Conservation (phyloP, 1,284 basidiomycete genomes). For the Cutaneotrichosporon sp. region DNA sequence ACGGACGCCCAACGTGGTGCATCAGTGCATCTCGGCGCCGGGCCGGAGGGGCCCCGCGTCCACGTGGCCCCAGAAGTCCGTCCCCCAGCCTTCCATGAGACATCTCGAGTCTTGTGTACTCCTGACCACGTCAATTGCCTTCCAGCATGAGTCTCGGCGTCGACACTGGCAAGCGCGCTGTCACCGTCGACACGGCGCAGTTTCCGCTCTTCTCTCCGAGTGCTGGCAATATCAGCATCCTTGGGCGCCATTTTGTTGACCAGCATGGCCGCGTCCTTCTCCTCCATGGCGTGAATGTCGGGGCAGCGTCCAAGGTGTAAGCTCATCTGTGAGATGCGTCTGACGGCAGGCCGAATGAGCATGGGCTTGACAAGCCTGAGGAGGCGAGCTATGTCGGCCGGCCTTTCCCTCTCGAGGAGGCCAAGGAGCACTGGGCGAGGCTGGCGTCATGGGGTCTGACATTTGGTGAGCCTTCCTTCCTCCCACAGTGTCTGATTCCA, state of each 20-base stretch:
- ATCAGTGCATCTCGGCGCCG: not conserved
- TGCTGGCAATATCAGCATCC: constrained; percentile 29
- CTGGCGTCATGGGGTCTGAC: constrained; percentile 81
- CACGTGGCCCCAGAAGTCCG: not conserved
- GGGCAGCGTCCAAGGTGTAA: constrained; percentile 77
- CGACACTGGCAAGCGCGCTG: not conserved
- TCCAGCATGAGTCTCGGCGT: constrained; percentile 3
- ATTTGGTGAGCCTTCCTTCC: constrained; percentile 61
- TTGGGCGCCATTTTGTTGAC: constrained; percentile 74
- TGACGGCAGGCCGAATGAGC: constrained; percentile 6
- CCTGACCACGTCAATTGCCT: not conserved
- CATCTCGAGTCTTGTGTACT: not conserved
- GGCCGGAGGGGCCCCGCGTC: not conserved
- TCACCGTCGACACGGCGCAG: not conserved
- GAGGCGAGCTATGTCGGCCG: constrained; percentile 74
- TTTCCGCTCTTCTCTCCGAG: constrained; percentile 20
- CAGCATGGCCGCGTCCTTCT: constrained; percentile 70
- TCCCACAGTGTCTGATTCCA: constrained; percentile 3
- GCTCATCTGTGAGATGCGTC: constrained; percentile 35
- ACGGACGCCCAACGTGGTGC: no score
- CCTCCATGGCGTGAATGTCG: constrained; percentile 76
- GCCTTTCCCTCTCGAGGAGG: constrained; percentile 79
- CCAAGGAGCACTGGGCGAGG: constrained; percentile 74
- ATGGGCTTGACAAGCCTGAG: constrained; percentile 51
- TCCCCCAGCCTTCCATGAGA: not conserved